Percentiles rank a stretch among this genome's conserved stretches.
Conservation (phyloP, 73 alveolate genomes). For the Paramecium octaurelia region DNA sequence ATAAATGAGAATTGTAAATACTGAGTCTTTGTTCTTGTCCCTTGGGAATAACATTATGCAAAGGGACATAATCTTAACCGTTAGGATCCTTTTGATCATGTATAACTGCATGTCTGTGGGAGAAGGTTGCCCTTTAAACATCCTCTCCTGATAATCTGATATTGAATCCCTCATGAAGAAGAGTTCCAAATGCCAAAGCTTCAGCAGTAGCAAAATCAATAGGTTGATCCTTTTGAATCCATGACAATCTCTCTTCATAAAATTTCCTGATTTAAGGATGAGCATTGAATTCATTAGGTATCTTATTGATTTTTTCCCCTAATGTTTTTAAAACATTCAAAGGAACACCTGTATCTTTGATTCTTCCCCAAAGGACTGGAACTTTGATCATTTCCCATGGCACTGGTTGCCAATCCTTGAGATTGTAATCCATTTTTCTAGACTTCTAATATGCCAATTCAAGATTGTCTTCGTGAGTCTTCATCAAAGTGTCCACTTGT, state of each 20-base stretch:
- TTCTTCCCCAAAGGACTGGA: conserved; percentile 45
- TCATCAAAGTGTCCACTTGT: conserved; percentile 54
- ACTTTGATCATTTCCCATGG: conserved; percentile 51
- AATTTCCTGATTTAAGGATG: conserved; percentile 71
- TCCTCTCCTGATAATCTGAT: conserved; percentile 80
- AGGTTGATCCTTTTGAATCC: conserved; percentile 60
- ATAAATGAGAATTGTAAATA: conserved; percentile 67
- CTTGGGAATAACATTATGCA: conserved; percentile 14
- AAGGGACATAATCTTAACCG: conserved; percentile 63
- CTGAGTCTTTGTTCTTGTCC: conserved; percentile 28
- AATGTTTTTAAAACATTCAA: conserved; percentile 51
- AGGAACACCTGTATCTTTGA: conserved; percentile 60
- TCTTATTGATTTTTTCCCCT: conserved; percentile 69
- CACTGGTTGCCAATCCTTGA: neutral
- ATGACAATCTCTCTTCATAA: conserved; percentile 69
- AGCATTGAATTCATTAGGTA: conserved; percentile 61
- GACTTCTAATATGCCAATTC: conserved; percentile 64
- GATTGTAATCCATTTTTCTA: conserved; percentile 3
- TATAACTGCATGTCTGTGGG: conserved; percentile 75
- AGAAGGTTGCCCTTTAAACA: conserved; percentile 82
- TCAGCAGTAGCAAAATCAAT: conserved; percentile 90
- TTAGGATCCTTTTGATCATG: conserved; percentile 65
- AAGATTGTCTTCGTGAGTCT: conserved; percentile 59
- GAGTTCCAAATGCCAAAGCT: conserved; percentile 83
- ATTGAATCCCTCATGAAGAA: conserved; percentile 74